These are phyloP conservation scores for Oryza longistaminata DNA, from an alignment of 176 grass and related monocot genomes.

Conservation along the genomic window DNA sequence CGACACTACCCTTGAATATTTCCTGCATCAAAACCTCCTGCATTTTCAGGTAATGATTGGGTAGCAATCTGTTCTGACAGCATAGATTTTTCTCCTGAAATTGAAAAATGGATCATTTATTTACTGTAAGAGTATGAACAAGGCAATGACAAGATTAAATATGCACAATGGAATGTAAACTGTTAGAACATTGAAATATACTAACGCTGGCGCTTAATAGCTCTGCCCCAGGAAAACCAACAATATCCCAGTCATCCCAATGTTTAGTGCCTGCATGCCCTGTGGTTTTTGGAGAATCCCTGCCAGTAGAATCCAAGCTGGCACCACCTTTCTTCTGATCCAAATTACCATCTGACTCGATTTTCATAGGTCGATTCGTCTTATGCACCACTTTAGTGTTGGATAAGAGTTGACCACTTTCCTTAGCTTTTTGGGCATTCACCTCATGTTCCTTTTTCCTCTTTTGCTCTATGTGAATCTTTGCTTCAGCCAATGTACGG, in stretches of 20 bases:
- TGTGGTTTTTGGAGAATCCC: constrained; percentile 57
- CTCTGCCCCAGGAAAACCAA: constrained; percentile 84
- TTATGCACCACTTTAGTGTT: constrained; percentile 67
- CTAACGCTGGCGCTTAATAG: constrained; percentile 83
- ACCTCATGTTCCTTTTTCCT: constrained; percentile 63
- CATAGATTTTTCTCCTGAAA: constrained; percentile 85
- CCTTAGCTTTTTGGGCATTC: constrained; percentile 68
- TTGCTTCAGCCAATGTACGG: constrained; percentile 76
- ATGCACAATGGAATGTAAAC: neutral
- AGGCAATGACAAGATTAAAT: neutral
- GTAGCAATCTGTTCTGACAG: constrained; percentile 77
- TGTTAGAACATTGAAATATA: neutral
- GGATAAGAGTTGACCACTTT: constrained; percentile 50
- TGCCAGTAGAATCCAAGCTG: constrained; percentile 54
- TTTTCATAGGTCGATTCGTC: constrained; percentile 60
- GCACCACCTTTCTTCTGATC: constrained; percentile 69
- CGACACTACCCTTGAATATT: constrained; percentile 77
- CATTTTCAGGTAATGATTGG: constrained; percentile 83
- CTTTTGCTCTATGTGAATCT: constrained; percentile 86
- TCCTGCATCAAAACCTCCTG: constrained; percentile 85
- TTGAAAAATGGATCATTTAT: neutral
- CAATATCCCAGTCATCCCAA: constrained; percentile 93
- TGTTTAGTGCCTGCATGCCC: constrained; percentile 45
- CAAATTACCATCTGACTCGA: constrained; percentile 64
- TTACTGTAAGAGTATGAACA: constrained; percentile 9